Conservation (phyloP, 805 yeast genomes). For the Starmerella vaccinii region DNA sequence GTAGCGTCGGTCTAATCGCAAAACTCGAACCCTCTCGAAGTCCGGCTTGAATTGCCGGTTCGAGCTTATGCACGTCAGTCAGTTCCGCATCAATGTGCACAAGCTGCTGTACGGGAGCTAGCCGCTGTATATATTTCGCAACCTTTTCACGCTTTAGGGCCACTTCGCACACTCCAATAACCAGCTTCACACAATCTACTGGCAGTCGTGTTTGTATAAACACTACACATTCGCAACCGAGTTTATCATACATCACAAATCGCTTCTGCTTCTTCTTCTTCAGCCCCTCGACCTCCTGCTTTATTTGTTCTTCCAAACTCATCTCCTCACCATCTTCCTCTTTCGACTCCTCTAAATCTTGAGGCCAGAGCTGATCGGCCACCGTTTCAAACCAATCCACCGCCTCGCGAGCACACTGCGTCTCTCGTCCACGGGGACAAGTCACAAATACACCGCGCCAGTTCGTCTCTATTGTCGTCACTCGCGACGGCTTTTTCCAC, state of each 20-base stretch:
- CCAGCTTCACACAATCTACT: conserved; percentile 65
- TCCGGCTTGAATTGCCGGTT: conserved; percentile 53
- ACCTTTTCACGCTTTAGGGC: conserved; percentile 37
- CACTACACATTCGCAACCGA: conserved; percentile 43
- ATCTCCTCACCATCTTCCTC: conserved; percentile 34
- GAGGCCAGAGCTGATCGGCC: conserved; percentile 29
- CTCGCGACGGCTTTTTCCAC: conserved; percentile 19
- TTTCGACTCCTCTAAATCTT: conserved; percentile 30
- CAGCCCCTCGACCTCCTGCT: conserved; percentile 52
- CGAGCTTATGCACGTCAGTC: conserved; percentile 53
- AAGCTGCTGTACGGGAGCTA: conserved; percentile 71
- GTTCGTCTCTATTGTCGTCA: conserved; percentile 54
- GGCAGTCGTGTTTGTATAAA: conserved; percentile 76
- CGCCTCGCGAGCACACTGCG: conserved; percentile 23
- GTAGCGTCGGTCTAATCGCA: conserved; percentile 68
- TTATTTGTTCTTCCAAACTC: conserved; percentile 63
- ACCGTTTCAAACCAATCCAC: conserved; percentile 30
- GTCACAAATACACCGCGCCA: conserved; percentile 85
- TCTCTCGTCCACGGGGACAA: conserved; percentile 70
- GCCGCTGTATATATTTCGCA: conserved; percentile 50
- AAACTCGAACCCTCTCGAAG: conserved; percentile 52
- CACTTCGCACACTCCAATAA: conserved; percentile 52
- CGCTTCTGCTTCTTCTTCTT: conserved; percentile 32
- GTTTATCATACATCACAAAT: conserved; percentile 23
- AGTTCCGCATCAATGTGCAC: conserved; percentile 48